Evolutionary conservation across 257 asterid species (phyloP).

Genomic region (Nicotiana noctiflora): DNA sequence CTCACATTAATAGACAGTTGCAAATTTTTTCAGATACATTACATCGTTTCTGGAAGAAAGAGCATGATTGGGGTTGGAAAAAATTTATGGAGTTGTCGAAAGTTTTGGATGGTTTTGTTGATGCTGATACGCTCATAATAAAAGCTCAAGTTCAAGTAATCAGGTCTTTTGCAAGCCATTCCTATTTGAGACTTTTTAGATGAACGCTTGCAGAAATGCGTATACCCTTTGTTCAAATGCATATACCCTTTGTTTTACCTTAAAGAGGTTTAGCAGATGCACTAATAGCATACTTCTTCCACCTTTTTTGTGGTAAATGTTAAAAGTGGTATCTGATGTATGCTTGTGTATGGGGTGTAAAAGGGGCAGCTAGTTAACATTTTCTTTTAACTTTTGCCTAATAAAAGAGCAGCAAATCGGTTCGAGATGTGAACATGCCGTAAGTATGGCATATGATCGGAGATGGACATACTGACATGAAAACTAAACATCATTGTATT

Average conservation of each 20-base stretch:
- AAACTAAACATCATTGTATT: not conserved
- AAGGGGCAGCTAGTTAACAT: not conserved
- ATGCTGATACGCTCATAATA: constrained; percentile 57
- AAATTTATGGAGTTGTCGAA: constrained; percentile 77
- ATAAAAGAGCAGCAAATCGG: not conserved
- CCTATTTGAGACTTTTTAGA: not conserved
- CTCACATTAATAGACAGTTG: constrained; percentile 8
- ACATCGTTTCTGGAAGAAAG: constrained; percentile 74
- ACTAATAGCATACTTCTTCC: constrained; percentile 1
- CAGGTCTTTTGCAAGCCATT: constrained; percentile 28
- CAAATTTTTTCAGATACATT: constrained; percentile 42
- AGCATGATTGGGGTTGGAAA: constrained; percentile 92
- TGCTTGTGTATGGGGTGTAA: constrained; percentile 1
- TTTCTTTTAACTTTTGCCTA: not conserved
- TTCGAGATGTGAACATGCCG: not conserved
- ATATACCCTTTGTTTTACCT: not conserved
- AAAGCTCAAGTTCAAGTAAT: constrained; percentile 82
- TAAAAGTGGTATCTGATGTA: not conserved
- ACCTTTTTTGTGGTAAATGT: not conserved
- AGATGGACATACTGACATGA: constrained; percentile 1
- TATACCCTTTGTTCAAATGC: not conserved
- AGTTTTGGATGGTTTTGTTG: constrained; percentile 61
- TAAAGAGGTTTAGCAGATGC: not conserved
- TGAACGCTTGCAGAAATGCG: not conserved
- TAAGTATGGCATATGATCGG: not conserved